A percentile compares a stretch with the other conserved stretches of the same genome.
These are phyloP conservation scores for Candida boidinii DNA, from an alignment of 805 yeast species.

Conservation along the genomic window DNA sequence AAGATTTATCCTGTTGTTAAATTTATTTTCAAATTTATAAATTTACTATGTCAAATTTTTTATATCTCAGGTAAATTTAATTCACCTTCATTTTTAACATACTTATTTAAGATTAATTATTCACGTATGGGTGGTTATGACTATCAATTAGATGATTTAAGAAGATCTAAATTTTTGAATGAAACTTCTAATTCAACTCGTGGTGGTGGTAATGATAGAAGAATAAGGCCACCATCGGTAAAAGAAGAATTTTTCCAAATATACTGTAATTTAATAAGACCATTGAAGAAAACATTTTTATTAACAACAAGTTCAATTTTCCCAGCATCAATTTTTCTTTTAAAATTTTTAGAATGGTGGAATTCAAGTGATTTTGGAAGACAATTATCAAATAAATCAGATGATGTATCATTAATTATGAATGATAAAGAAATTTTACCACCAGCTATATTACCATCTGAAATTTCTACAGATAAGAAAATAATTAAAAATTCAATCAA, in stretches of 20 bases:
- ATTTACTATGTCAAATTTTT: conserved; percentile 50
- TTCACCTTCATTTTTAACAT: conserved; percentile 56
- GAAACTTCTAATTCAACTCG: conserved; percentile 4
- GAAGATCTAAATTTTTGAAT: conserved; percentile 8
- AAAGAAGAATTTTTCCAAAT: conserved; percentile 24
- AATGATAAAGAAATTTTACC: conserved; percentile 43
- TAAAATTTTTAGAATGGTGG: conserved; percentile 94
- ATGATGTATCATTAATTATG: conserved; percentile 22
- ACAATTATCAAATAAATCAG: conserved; percentile 40
- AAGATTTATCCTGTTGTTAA: conserved; percentile 55
- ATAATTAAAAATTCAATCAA: conserved; percentile 6
- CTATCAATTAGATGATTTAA: conserved; percentile 30
- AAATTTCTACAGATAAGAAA: conserved; percentile 5
- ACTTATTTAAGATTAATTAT: conserved; percentile 53
- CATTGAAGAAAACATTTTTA: conserved; percentile 17
- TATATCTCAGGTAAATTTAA: conserved; percentile 62
- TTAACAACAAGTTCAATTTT: conserved; percentile 37
- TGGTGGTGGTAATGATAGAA: conserved; percentile 15
- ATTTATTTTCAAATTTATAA: conserved; percentile 34
- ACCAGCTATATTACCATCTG: conserved; percentile 19
- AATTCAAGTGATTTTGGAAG: conserved; percentile 63
- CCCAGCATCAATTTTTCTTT: conserved; percentile 72
- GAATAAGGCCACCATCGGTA: conserved; percentile 33
- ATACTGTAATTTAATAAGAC: conserved; percentile 8
- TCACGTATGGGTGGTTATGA: conserved; percentile 51